A percentile compares a stretch with the other conserved stretches of the same genome.
These are phyloP conservation scores for Tilletia indica DNA, from an alignment of 1,284 basidiomycete genomes.

Conservation along the genomic window DNA sequence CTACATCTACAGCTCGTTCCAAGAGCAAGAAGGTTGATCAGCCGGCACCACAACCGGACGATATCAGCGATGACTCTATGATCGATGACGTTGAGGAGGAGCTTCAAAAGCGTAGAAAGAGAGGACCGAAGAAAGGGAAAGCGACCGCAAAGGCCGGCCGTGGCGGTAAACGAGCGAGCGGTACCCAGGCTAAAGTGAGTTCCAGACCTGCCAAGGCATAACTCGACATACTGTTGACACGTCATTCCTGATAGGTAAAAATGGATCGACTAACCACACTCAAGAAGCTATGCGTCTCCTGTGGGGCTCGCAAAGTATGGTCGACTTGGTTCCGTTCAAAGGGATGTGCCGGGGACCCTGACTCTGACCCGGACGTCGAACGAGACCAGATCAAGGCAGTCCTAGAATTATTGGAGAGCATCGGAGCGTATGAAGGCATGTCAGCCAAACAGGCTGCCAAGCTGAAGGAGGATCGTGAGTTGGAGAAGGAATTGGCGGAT, in stretches of 20 bases:
- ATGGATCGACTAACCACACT: constrained; percentile 3
- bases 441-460: not conserved
- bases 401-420: not conserved
- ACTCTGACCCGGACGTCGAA: not conserved
- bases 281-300: not conserved
- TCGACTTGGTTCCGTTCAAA: not conserved
- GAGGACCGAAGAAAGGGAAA: no score
- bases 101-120: no score
- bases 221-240: no score
- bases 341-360: not conserved
- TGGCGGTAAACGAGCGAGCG: no score
- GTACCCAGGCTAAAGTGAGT: no score
- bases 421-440: constrained; percentile 7
- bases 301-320: constrained; percentile 12
- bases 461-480: not conserved
- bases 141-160: no score
- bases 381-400: not conserved
- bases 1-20: no score
- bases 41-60: no score
- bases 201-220: no score
- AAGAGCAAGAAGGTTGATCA: no score
- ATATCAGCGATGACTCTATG: no score
- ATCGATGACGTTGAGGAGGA: no score
- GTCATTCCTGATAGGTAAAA: not conserved
- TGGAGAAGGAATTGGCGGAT: constrained; percentile 5